These are phyloP conservation scores for Reticulascus tulasneorum DNA, from an alignment of 2,329 filamentous ascomycete genomes.

Conservation along the genomic window DNA sequence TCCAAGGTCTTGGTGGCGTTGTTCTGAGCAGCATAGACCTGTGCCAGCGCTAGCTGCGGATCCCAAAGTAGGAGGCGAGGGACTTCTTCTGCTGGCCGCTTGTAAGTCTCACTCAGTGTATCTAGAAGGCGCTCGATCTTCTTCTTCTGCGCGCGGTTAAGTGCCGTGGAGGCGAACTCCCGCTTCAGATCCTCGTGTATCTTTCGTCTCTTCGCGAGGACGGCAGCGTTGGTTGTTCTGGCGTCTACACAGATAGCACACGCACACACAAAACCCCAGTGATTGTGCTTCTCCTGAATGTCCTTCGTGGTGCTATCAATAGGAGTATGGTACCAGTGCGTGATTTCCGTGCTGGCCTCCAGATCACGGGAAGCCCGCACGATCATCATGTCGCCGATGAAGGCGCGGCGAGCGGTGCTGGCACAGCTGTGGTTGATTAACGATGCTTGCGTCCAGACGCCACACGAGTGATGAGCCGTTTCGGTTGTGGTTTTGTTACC, in stretches of 20 bases:
- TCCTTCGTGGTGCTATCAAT: constrained; percentile 21
- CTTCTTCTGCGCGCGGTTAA: background rate
- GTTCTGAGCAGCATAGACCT: too few relatives aligned
- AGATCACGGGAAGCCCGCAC: constrained; percentile 43
- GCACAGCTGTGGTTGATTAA: constrained; percentile 51
- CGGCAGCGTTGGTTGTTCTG: constrained; percentile 14
- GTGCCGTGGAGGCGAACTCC: too few relatives aligned
- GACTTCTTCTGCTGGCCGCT: constrained; percentile 1
- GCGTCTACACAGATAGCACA: constrained; percentile 33
- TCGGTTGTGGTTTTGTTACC: background rate
- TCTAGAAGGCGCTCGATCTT: constrained; percentile 14
- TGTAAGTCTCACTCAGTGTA: constrained; percentile 19
- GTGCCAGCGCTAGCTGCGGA: constrained; percentile 15
- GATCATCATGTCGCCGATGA: constrained; percentile 52
- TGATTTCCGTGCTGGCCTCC: constrained; percentile 39
- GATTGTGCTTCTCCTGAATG: constrained; percentile 22
- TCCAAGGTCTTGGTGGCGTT: background rate
- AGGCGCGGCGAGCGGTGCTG: constrained; percentile 40
- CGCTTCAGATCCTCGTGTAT: constrained; percentile 2
- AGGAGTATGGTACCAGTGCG: constrained; percentile 31
- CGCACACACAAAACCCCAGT: constrained; percentile 38
- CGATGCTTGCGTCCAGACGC: constrained; percentile 45
- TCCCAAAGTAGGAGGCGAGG: constrained; percentile 17
- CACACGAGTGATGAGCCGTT: constrained; percentile 23
- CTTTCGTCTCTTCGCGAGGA: constrained; percentile 12